phyloP scores from a whole-genome alignment of 805 yeast genomes.

The Candida caryicola region DNA sequence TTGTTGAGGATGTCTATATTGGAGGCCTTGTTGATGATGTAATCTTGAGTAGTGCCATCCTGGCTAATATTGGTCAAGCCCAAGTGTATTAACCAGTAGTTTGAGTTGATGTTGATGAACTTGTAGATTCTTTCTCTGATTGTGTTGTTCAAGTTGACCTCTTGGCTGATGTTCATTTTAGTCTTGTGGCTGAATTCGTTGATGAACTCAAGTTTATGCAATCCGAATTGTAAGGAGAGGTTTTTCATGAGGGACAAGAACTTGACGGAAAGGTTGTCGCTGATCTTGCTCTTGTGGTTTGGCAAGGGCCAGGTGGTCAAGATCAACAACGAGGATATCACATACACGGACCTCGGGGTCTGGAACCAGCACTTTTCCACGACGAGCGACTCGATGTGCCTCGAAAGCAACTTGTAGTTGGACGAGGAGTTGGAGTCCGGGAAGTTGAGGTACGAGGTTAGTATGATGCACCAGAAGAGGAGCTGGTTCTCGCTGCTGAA shows the following conservation, averaged over 20 bases:
- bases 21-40: conserved; percentile 33
- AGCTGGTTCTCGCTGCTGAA: conserved; percentile 28
- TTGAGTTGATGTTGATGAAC: conserved; percentile 40
- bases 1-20: conserved; percentile 21
- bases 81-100: conserved; percentile 40
- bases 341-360: conserved; percentile 44
- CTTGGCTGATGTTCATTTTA: conserved; percentile 19
- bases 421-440: conserved; percentile 12
- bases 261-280: conserved; percentile 34
- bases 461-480: conserved; percentile 41
- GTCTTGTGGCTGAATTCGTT: conserved; percentile 40
- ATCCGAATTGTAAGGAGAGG: conserved; percentile 41
- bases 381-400: conserved; percentile 36
- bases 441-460: conserved; percentile 30
- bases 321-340: conserved; percentile 36
- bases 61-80: conserved; percentile 29
- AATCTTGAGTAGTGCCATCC: conserved; percentile 31
- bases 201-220: conserved; percentile 40
- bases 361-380: conserved; percentile 42
- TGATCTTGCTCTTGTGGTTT: conserved; percentile 19
- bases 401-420: conserved; percentile 23
- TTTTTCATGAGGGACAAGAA: conserved; percentile 38
- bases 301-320: conserved; percentile 47
- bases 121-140: conserved; percentile 43
- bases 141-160: conserved; percentile 30